Base-by-base conservation (phyloP, 179 eudicot genomes). In the Camellia oleifera region DNA sequence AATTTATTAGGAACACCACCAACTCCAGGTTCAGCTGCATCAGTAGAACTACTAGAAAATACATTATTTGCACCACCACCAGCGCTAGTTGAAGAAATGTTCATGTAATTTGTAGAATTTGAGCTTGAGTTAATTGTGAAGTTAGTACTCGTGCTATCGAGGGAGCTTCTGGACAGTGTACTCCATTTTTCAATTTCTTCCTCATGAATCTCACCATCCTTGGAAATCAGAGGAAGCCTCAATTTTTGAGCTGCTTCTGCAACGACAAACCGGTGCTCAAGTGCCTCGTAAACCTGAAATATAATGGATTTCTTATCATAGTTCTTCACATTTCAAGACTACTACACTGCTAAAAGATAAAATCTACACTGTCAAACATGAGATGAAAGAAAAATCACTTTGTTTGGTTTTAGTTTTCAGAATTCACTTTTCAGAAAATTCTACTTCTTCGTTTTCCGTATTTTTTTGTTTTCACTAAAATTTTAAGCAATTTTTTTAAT, bases 101-200 rank as follows among this genome's bases (percentile, higher is more conserved):
- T 89, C 42, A 88, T 86, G 72, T 89, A 89, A 81, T 86, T 93
- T 26, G 97, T 90, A 17, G 96, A 90, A 77, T 89, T 92, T 62
- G 95, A 82, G 85, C 90, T 85, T 26, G 95, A 91, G 82, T 81
- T 86, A 44, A 92, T 82, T 8, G 98, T 93, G 77, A 90, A 84
- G 87, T 85, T 88, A 62, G 98, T 91, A 84, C 89, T 87, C 6
- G 92, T 89, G 81, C 99, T 93, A 83, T 95, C 99, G 85, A 93
- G 93, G 50, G 98, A 93, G 89, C 90, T 91, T 91, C 99, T 91
- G 6, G 99, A 93, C 92, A 92, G 82, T 45, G 84, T 80, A 84
- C 93, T 91, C 97, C 92, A 91, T 85, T 95, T 95, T 78, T 93
- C 99, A 82, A 95, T 92, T 66, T 95, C 98, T 82, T 95, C 99